Evolutionary conservation across 306 rosid species (phyloP), one percentile per base, ranked within the genome.

Genomic region (Lotus japonicus): DNA sequence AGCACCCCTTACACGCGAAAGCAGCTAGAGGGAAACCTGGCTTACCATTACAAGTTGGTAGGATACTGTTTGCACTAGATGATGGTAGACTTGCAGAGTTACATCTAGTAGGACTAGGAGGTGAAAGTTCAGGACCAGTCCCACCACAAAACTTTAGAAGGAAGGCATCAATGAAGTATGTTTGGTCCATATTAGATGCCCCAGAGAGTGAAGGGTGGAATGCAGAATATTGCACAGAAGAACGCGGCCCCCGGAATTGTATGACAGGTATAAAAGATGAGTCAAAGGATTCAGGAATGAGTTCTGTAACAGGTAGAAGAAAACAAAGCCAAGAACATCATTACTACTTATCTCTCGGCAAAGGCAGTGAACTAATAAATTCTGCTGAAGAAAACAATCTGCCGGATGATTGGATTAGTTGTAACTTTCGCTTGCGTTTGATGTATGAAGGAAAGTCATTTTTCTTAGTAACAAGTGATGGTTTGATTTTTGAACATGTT

Each of bases 181-280:
- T 85, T 72, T 92, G 98, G 98, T 80, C 97, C 23, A 57, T 88
- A 71, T 41, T 92, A 60, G 98, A 89, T 52, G 87, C 81, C 4
- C 98, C 97, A 7, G 97, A 86, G 68, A 84, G 87, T 18, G 97
- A 92, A 85, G 98, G 98, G n/a, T 92, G 98, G 98, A 92, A 89
- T 80, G 89, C 86, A 51, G 97, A 92, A 70, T 92, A 88, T 63
- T 92, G 98, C 73, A 86, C 86, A 8, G 94, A 88, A 61, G 88
- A 84, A 9, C 92, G 86, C 5, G 97, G 98, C 55, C 95, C 91
- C 1, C 73, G 84, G 50, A 92, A 92, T 77, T 92, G 98, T 62
- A 52, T 88, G 51, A 45, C 71, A 14, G 97, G 98, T 3, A 83
- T 66, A 46, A 92, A 84, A 76, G 91, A 92, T 51, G 98, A 87